Conservation (phyloP, 2,329 filamentous ascomycete species). For the Calonectria hongkongensis region DNA sequence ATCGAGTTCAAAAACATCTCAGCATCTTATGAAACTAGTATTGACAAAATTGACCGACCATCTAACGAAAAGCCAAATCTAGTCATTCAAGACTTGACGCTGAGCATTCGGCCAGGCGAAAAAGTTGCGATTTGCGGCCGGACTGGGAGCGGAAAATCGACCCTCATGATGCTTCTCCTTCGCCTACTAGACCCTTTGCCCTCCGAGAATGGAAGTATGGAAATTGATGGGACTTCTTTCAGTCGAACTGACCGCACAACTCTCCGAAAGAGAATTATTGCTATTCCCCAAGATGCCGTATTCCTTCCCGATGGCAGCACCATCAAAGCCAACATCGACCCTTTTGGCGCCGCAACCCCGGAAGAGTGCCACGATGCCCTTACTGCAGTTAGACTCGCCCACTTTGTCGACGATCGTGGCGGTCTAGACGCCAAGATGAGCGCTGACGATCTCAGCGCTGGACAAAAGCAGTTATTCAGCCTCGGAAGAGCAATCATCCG, state of each 20-base stretch:
- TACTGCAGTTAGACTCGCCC: slow-evolving; percentile 58
- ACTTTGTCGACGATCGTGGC: slow-evolving; percentile 58
- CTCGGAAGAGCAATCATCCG: slow-evolving; percentile 76
- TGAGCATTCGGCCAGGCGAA: slow-evolving; percentile 57
- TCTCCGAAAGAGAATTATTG: slow-evolving; percentile 69
- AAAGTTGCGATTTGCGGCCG: slow-evolving; percentile 62
- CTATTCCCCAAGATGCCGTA: slow-evolving; percentile 72
- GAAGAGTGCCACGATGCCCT: slow-evolving; percentile 61
- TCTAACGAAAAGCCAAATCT: slow-evolving; percentile 39
- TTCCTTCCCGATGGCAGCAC: slow-evolving; percentile 68
- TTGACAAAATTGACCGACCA: neutral
- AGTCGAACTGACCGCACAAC: slow-evolving; percentile 61
- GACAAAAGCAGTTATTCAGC: slow-evolving; percentile 79
- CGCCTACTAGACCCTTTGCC: slow-evolving; percentile 64
- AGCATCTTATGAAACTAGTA: slow-evolving; percentile 57
- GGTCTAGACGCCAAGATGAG: slow-evolving; percentile 63
- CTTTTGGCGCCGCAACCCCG: slow-evolving; percentile 55
- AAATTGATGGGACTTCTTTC: slow-evolving; percentile 66
- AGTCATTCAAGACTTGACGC: slow-evolving; percentile 52
- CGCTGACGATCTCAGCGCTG: slow-evolving; percentile 71
- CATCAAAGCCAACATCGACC: slow-evolving; percentile 66
- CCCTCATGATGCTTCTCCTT: slow-evolving; percentile 63
- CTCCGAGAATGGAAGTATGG: slow-evolving; percentile 54
- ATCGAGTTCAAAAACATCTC: slow-evolving; percentile 58
- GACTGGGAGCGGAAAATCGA: slow-evolving; percentile 67